Evolutionary conservation across 2,329 filamentous ascomycete species (phyloP).

Genomic region (Ilyonectria destructans): DNA sequence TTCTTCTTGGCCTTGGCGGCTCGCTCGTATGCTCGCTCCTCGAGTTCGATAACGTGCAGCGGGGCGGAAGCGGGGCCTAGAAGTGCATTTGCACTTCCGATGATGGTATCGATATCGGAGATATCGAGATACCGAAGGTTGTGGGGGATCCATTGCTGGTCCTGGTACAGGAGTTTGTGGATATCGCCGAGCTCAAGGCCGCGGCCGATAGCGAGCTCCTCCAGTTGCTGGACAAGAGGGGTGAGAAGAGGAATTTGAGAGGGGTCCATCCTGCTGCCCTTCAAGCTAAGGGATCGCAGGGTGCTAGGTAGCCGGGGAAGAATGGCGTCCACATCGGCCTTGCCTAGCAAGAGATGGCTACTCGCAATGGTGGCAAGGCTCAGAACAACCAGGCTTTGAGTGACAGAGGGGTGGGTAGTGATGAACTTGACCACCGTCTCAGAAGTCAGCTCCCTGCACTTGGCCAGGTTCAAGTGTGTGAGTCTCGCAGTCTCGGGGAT

Average conservation of each 20-base stretch:
- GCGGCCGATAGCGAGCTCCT: conserved; percentile 83
- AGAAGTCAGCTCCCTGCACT: conserved; percentile 80
- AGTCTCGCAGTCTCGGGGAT: conserved; percentile 81
- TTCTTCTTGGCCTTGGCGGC: conserved; percentile 76
- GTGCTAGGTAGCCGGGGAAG: conserved; percentile 77
- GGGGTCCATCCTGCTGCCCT: conserved; percentile 79
- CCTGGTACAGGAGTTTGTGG: conserved; percentile 74
- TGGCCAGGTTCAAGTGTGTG: conserved; percentile 84
- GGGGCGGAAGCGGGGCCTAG: conserved; percentile 75
- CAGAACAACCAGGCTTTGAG: conserved; percentile 76
- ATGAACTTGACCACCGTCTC: conserved; percentile 80
- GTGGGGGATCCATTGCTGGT: conserved; percentile 64
- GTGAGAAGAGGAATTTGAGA: conserved; percentile 76
- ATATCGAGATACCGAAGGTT: conserved; percentile 84
- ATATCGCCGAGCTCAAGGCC: conserved; percentile 78
- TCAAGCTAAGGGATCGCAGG: conserved; percentile 82
- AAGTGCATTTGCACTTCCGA: conserved; percentile 73
- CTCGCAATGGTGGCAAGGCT: conserved; percentile 82
- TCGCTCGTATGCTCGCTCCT: conserved; percentile 77
- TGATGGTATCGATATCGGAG: conserved; percentile 73
- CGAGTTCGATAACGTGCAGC: conserved; percentile 83
- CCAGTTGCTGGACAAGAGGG: conserved; percentile 77
- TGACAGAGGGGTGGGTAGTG: conserved; percentile 78
- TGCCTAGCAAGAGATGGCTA: conserved; percentile 80
- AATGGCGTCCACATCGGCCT: conserved; percentile 75